Base-by-base conservation (phyloP, 208 protist species). In the Wallacemonas sp. region DNA sequence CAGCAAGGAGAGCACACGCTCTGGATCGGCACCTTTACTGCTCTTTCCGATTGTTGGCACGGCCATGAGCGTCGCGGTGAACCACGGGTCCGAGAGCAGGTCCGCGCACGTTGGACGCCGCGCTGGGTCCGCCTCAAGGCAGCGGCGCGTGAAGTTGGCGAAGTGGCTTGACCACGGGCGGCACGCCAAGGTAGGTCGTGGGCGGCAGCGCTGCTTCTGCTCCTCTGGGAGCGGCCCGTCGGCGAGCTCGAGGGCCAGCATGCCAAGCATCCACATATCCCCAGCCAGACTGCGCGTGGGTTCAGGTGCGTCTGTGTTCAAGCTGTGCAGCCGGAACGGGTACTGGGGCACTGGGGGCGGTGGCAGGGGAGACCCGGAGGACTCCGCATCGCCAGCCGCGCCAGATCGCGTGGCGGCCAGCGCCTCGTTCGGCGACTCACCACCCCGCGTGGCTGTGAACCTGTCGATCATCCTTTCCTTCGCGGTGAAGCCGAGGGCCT, bases 81-180 rank as follows among this genome's bases (percentile, higher is more conserved):
- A 93, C 91, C 91, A 96, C 39, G 76, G 72, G 71, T 96, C 82
- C 11, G 74, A 28, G 53, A 96, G 71, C 47, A 96, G 69, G 49
- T 88, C 82, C 9, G 55, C 72, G 26, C 65, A 77, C 31, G 74
- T 82, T 14, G 82, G 70, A 6, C 91, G 85, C 74, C 77, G 45
- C 33, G 46, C 61, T n/a, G 79, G 75, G 6, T 78, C 60, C 1
- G 56, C 28, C 46, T 62, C 56, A 42, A 88, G 46, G 63, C 91
- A 96, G 8, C 71, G 64, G 11, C 77, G 58, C 53, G 95, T 79
- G 58, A 96, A 94, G 2, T 67, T 45, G 26, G 77, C 72, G 33
- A 94, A 90, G 72, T 61, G 66, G 58, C 49, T 72, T 2, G 70
- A 77, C 79, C 81, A 86, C 36, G 66, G 65, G 41, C 69, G 71